Base-by-base conservation (phyloP, 2,329 filamentous ascomycete species). In the Botrytis deweyae region DNA sequence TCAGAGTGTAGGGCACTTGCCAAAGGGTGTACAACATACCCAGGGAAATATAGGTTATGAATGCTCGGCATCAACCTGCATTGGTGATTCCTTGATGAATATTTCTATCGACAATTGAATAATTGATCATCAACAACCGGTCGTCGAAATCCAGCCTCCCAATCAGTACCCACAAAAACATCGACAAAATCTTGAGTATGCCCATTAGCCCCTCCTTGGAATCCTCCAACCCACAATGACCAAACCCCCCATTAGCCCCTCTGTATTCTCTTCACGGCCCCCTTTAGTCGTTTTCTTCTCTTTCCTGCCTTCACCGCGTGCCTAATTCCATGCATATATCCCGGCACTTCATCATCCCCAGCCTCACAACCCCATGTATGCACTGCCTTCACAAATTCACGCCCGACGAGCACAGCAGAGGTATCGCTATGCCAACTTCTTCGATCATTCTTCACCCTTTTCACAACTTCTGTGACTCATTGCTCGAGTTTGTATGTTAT, bases 351-450 rank as follows among this genome's bases (percentile, higher is more conserved):
- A 62, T 14, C 49, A 38, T 62, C 59, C 14, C 25, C 61, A 63
- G 61, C 61, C 61, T 63, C 61, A 63, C 36, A 42, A 40, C 22
- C 33, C 25, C 61, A 63, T 63, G 61, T 36, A 63, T 63, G 61
- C 61, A 63, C 61, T 29, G 52, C 52, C 52, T 58, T 58, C 52
- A 29, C 7, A 58, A 58, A 58, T 18, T 58, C 36, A 38, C 36
- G 61, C 61, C 38, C 61, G 61, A 63, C 61, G 61, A 63, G 33
- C 61, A 42, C n/a, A 63, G 22, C 59, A 40, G n/a, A 40, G 18
- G 52, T 14, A 40, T n/a, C 61, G 8, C 61, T 16, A 18, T 63
- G 61, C 61, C 36, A 9, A 3, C 38, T 63, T 63, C 22, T n/a
- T 25, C 36, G 22, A 63, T n/a, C 22, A n/a, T 18, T n/a, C n/a